phyloP scores from a whole-genome alignment of 2,329 filamentous ascomycete genomes.

The Triangularia verruculosa region DNA sequence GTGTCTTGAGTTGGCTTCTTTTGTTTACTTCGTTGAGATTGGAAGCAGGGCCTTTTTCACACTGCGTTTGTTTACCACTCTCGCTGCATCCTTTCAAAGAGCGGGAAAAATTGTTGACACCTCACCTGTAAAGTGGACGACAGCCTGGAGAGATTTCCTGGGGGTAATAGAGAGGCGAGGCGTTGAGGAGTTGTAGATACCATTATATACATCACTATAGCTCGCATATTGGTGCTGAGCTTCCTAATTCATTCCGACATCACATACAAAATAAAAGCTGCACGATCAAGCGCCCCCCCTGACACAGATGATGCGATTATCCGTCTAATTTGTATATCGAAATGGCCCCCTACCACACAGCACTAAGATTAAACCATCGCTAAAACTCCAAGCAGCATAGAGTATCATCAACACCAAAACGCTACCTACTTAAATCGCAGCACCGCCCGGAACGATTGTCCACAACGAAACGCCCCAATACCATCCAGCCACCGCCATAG shows the following conservation, averaged over 20 bases:
- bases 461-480: constrained; percentile 55
- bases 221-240: neutral
- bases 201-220: neutral
- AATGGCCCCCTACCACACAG: neutral
- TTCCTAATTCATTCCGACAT: neutral
- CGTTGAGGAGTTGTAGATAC: neutral
- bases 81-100: neutral
- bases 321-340: too few relatives aligned
- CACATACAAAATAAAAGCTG: too few relatives aligned
- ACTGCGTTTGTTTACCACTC: neutral
- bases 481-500: constrained; percentile 64
- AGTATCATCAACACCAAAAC: constrained; percentile 1
- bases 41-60: neutral
- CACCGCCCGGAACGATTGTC: constrained; percentile 22
- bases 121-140: neutral
- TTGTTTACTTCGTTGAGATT: neutral
- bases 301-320: too few relatives aligned
- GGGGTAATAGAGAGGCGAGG: neutral
- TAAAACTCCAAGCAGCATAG: neutral
- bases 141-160: neutral
- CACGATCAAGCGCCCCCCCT: too few relatives aligned
- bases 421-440: neutral
- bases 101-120: neutral
- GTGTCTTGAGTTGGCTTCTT: neutral
- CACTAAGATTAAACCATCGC: neutral